A percentile compares a stretch with the other conserved stretches of the same genome.
These are phyloP conservation scores for Phaeophleospora eucalypticola DNA, from an alignment of 2,329 filamentous ascomycete species.

Conservation along the genomic window DNA sequence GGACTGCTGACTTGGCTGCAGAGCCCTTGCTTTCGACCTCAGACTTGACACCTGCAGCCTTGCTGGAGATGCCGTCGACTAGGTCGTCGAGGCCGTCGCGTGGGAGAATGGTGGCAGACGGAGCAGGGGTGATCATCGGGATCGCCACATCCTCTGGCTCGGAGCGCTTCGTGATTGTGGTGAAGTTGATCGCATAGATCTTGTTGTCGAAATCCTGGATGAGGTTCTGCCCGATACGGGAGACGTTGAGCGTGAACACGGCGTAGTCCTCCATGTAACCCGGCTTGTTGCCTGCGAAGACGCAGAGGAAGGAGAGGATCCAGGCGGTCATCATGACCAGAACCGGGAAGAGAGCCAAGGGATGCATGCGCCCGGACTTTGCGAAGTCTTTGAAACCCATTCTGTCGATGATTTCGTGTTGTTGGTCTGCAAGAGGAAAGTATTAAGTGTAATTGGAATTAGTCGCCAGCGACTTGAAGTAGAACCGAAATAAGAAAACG, in stretches of 20 bases:
- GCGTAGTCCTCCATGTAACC: slow-evolving; percentile 55
- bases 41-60: slow-evolving; percentile 12
- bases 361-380: slow-evolving; percentile 1
- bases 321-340: slow-evolving; percentile 51
- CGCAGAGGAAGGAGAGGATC: slow-evolving; percentile 55
- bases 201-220: slow-evolving; percentile 29
- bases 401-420: not conserved
- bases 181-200: slow-evolving; percentile 22
- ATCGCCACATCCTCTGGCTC: not conserved
- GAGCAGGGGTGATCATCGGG: slow-evolving; percentile 7
- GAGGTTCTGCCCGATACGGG: slow-evolving; percentile 46
- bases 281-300: slow-evolving; percentile 58
- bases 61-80: slow-evolving; percentile 24
- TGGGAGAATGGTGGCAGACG: slow-evolving; percentile 21
- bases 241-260: slow-evolving; percentile 57
- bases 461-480: not conserved
- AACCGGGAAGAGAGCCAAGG: slow-evolving; percentile 20
- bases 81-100: slow-evolving; percentile 25
- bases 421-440: not conserved
- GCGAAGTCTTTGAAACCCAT: not conserved
- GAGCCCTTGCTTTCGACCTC: slow-evolving; percentile 19
- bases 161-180: slow-evolving; percentile 3
- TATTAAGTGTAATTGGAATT: not conserved
- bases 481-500: not conserved
- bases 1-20: slow-evolving; percentile 21